Conservation (phyloP, 1,284 basidiomycete genomes). For the Cerioporus squamosus region DNA sequence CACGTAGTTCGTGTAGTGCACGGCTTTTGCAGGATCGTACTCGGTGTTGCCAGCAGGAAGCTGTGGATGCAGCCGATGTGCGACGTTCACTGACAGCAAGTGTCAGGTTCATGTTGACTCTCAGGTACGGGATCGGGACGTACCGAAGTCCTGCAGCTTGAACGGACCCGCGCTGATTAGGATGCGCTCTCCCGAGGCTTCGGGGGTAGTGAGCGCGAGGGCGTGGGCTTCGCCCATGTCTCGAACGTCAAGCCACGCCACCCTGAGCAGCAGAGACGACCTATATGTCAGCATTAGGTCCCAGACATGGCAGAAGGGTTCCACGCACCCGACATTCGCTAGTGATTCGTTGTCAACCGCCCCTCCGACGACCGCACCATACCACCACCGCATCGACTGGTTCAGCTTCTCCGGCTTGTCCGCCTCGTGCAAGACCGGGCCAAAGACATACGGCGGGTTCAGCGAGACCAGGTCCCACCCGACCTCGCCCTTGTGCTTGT, state of each 20-base stretch:
- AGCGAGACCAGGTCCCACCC: conserved; percentile 59
- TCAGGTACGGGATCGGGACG: too few relatives aligned
- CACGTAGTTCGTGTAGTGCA: conserved; percentile 33
- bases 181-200: conserved; percentile 63
- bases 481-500: conserved; percentile 51
- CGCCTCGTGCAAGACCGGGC: conserved; percentile 57
- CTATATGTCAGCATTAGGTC: too few relatives aligned
- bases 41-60: conserved; percentile 7
- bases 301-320: too few relatives aligned
- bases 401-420: conserved; percentile 49
- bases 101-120: too few relatives aligned
- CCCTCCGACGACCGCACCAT: conserved; percentile 23
- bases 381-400: conserved; percentile 46
- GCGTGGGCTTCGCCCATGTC: conserved; percentile 64
- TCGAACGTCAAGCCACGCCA: conserved; percentile 59
- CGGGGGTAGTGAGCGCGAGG: conserved; percentile 49
- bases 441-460: conserved; percentile 56
- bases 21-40: conserved; percentile 27
- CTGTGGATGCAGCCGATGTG: conserved; percentile 15
- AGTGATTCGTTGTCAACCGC: neutral
- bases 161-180: conserved; percentile 31
- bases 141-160: conserved; percentile 30
- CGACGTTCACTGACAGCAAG: conserved; percentile 4
- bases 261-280: neutral
- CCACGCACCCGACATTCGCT: too few relatives aligned